phyloP scores from a whole-genome alignment of 805 yeast genomes.

The Wickerhamiella allomyrinae region DNA sequence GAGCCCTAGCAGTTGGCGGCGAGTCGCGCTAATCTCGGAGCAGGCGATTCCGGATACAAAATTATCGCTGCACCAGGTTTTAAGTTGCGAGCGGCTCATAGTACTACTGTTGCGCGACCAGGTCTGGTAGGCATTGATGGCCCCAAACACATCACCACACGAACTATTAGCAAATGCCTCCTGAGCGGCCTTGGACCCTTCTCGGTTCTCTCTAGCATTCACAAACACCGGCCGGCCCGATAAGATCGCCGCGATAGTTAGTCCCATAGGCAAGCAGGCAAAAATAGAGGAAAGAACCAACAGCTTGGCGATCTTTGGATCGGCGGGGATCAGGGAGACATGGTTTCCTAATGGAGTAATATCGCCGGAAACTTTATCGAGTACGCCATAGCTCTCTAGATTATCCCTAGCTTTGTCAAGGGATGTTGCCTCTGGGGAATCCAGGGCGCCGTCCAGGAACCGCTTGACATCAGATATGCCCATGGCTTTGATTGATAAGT shows the following conservation, averaged over 20 bases:
- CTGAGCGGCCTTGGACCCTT: conserved; percentile 35
- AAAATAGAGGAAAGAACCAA: conserved; percentile 68
- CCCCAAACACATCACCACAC: conserved; percentile 65
- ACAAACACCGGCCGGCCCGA: conserved; percentile 62
- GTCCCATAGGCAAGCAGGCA: conserved; percentile 62
- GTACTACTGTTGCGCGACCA: conserved; percentile 29
- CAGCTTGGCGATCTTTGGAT: conserved; percentile 71
- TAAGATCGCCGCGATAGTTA: conserved; percentile 68
- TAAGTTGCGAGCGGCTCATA: conserved; percentile 20
- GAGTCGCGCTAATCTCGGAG: conserved; percentile 56
- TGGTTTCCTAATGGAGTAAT: conserved; percentile 70
- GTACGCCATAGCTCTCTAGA: conserved; percentile 60
- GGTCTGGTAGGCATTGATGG: conserved; percentile 41
- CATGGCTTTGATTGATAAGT: conserved; percentile 77
- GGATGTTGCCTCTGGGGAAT: conserved; percentile 52
- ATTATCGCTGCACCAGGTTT: conserved; percentile 41
- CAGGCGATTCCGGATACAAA: conserved; percentile 48
- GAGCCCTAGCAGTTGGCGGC: conserved; percentile 54
- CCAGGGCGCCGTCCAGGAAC: conserved; percentile 64
- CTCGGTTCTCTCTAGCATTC: conserved; percentile 46
- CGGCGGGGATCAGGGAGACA: conserved; percentile 69
- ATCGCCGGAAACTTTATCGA: conserved; percentile 31
- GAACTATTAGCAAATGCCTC: conserved; percentile 25
- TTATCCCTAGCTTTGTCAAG: conserved; percentile 37
- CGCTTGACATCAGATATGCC: conserved; percentile 57